Evolutionary conservation across 371 early-diverging fungal genomes (phyloP).

Genomic region (Syncephalis fuscata): DNA sequence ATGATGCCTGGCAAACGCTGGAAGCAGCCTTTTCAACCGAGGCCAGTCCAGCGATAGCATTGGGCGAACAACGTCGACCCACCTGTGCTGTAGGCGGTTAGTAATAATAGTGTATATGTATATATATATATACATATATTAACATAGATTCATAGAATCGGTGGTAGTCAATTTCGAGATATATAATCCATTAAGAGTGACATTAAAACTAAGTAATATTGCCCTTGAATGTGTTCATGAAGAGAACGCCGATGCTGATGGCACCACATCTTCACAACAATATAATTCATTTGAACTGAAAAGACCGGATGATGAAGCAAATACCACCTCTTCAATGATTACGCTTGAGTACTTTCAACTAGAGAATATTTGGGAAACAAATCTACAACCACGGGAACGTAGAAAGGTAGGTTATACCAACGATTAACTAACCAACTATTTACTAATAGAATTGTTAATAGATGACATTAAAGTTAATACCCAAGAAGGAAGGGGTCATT

Average conservation of each 20-base stretch:
- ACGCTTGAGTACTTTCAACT: too few relatives aligned
- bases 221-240: conserved; percentile 35
- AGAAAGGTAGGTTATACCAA: conserved; percentile 3
- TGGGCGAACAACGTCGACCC: conserved; percentile 27
- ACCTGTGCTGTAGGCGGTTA: conserved; percentile 56
- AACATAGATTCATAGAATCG: conserved; percentile 25
- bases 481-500: conserved; percentile 57
- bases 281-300: too few relatives aligned
- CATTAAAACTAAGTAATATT: conserved; percentile 35
- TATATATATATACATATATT: neutral
- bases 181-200: conserved; percentile 41
- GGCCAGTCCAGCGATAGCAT: conserved; percentile 18
- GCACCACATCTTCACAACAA: too few relatives aligned
- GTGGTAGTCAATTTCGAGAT: conserved; percentile 40
- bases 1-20: too few relatives aligned
- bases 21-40: conserved; percentile 4
- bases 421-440: neutral
- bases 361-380: neutral
- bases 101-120: too few relatives aligned
- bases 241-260: conserved; percentile 13
- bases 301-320: too few relatives aligned
- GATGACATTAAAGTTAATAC: conserved; percentile 54
- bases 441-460: conserved; percentile 6
- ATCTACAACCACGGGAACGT: conserved; percentile 2
- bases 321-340: too few relatives aligned